These are phyloP conservation scores for Trichoderma semiorbis DNA, from an alignment of 2,329 filamentous ascomycete genomes.

Conservation along the genomic window DNA sequence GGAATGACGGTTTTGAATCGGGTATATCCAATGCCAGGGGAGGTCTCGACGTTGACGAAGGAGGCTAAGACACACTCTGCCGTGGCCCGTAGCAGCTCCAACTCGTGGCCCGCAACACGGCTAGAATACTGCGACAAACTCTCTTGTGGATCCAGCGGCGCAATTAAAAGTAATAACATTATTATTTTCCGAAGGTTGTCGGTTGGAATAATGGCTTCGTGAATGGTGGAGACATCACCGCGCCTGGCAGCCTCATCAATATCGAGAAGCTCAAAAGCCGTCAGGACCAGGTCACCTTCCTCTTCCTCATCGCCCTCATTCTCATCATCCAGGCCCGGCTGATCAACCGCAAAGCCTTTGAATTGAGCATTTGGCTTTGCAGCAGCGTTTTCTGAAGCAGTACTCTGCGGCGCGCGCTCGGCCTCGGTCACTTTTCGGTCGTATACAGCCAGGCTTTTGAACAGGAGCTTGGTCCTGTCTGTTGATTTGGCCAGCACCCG, in stretches of 20 bases:
- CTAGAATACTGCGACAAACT: constrained; percentile 58
- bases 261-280: constrained; percentile 66
- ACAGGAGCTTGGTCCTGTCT: constrained; percentile 62
- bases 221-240: constrained; percentile 47
- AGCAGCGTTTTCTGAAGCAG: neutral
- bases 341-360: constrained; percentile 46
- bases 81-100: constrained; percentile 56
- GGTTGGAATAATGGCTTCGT: constrained; percentile 66
- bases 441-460: constrained; percentile 68
- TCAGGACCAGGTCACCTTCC: constrained; percentile 63
- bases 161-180: constrained; percentile 65
- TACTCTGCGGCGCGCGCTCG: constrained; percentile 13
- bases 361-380: constrained; percentile 20
- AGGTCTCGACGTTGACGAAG: constrained; percentile 63
- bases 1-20: constrained; percentile 60
- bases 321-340: constrained; percentile 42
- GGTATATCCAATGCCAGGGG: constrained; percentile 58
- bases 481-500: constrained; percentile 57
- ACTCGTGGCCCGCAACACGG: constrained; percentile 52
- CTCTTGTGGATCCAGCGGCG: constrained; percentile 63
- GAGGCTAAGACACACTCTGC: constrained; percentile 64
- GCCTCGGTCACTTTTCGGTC: constrained; percentile 53
- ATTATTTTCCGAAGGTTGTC: constrained; percentile 70
- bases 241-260: constrained; percentile 59
- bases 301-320: constrained; percentile 47